Base-by-base conservation (phyloP, 2,329 filamentous ascomycete species). In the Exophiala alcalophila region DNA sequence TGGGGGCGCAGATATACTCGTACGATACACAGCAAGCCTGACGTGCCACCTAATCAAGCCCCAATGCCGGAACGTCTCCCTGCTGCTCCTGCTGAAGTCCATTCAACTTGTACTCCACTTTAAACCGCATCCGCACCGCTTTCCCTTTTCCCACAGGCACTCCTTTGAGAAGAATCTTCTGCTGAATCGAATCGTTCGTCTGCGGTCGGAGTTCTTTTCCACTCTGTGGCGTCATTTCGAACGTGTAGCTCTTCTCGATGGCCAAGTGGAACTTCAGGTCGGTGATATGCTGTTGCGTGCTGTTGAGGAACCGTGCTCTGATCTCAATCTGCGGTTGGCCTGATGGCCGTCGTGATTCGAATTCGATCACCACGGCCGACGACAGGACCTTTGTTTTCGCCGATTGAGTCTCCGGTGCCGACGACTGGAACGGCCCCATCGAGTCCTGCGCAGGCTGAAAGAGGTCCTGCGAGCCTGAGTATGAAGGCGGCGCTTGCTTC, bases 371-470 rank as follows among this genome's bases (percentile, higher is more conserved):
- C 32, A 97, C 69, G 29, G 70, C 74, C 2, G 81, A 83, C 58
- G 86, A 81, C 58, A 80, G 81, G 29, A 96, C 78, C 3, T 73
- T 75, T n/a, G n/a, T n/a, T n/a, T n/a, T n/a, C 14, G 84, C 69
- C 33, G 78, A 78, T 53, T 86, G 78, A 36, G 79, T 75, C 44
- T 78, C 73, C 3, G 91, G 91, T 10, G 96, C 73, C 0, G 91
- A 83, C 0, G 91, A 97, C 3, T 86, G 81, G 63, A 97, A 97
- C 16, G 81, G 85, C 90, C 91, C 97, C n/a, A n/a, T n/a, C n/a
- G n/a, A n/a, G n/a, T n/a, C n/a, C n/a, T n/a, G n/a, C n/a, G n/a
- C n/a, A n/a, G n/a, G n/a, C n/a, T n/a, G n/a, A n/a, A n/a, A n/a
- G n/a, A n/a, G n/a, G n/a, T n/a, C 21, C 38, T 43, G 50, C 48